Conservation (phyloP, 2,329 filamentous ascomycete species). For the Neonectria neomacrospora region DNA sequence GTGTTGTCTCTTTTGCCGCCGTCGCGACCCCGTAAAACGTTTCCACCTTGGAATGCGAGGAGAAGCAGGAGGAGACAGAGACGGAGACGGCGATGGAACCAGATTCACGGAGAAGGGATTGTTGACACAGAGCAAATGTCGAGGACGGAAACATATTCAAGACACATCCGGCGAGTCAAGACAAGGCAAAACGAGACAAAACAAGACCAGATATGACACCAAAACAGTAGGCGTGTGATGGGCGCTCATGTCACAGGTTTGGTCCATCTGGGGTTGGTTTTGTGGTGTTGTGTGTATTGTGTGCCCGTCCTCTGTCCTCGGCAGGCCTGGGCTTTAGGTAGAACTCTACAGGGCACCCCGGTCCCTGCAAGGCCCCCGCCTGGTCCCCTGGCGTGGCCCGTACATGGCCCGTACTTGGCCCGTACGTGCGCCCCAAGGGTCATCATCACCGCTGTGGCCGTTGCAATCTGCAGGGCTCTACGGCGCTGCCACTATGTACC, state of each 20-base stretch:
- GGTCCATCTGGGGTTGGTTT: conserved; percentile 19
- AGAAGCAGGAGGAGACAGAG: not conserved
- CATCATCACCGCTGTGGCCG: conserved; percentile 45
- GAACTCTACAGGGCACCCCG: conserved; percentile 9
- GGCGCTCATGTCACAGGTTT: conserved; percentile 25
- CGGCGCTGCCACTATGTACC: conserved; percentile 14
- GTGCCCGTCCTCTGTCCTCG: not conserved
- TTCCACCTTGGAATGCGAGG: not conserved
- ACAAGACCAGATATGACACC: conserved; percentile 5
- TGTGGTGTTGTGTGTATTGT: conserved; percentile 7
- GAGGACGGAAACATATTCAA: conserved; percentile 2
- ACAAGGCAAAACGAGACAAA: conserved; percentile 9
- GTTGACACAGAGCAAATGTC: not conserved
- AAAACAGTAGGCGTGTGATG: conserved; percentile 28
- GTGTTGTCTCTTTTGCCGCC: not conserved
- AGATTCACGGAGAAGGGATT: not conserved
- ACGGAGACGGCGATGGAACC: not conserved
- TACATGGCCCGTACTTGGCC: conserved; percentile 8
- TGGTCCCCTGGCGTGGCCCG: conserved; percentile 26
- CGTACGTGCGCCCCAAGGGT: conserved; percentile 12
- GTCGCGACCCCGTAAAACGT: not conserved
- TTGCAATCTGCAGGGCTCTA: conserved; percentile 42
- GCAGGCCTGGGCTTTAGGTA: conserved; percentile 26
- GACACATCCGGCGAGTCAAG: conserved; percentile 12
- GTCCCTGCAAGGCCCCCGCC: conserved; percentile 13